Base-by-base conservation (phyloP, 2,329 filamentous ascomycete species). In the Sclerotinia borealis region DNA sequence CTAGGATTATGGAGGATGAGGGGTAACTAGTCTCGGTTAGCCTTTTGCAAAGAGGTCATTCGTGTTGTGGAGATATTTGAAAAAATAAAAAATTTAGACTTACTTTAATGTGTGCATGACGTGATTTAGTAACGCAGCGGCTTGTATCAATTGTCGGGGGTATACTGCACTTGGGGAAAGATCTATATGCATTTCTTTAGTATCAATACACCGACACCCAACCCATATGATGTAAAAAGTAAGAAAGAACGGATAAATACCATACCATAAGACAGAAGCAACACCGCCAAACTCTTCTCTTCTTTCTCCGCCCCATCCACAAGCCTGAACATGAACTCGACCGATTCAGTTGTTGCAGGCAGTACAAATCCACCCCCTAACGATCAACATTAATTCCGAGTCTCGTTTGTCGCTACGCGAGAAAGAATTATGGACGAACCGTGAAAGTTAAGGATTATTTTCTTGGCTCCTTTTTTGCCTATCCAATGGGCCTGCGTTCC, bases 11-110 rank as follows among this genome's bases (percentile, higher is more conserved):
- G 36, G 34, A 52, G 47, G 59, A 41, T 19, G 72, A 1, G 76
- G 72, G 49, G 84, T 87, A 82, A 3, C 82, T 81, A 70, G 85
- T 83, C 68, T 88, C 79, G 72, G 47, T 84, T 71, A 69, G 84
- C 81, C 0, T 78, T 79, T 7, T 83, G 73, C 0, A 83, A 65
- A 2, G 71, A 72, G 3, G 82, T 63, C 9, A 74, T 70, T 7
- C 83, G 72, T 64, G 82, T 81, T n/a, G 76, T 80, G 59, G 81
- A 81, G 15, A 82, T 81, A 0, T 73, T 77, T 1, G 84, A 65
- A 54, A 81, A 73, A 22, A 22, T 78, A 67, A 77, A 64, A 9
- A 41, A 43, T 22, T 22, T 68, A 69, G 1, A 64, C 36, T 47
- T 68, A 63, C n/a, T 66, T 55, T 6, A 71, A 67, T 5, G 55